Percentiles rank a stretch among this genome's conserved stretches.
Conservation (phyloP, 306 rosid species). For the Castanopsis chinensis region DNA sequence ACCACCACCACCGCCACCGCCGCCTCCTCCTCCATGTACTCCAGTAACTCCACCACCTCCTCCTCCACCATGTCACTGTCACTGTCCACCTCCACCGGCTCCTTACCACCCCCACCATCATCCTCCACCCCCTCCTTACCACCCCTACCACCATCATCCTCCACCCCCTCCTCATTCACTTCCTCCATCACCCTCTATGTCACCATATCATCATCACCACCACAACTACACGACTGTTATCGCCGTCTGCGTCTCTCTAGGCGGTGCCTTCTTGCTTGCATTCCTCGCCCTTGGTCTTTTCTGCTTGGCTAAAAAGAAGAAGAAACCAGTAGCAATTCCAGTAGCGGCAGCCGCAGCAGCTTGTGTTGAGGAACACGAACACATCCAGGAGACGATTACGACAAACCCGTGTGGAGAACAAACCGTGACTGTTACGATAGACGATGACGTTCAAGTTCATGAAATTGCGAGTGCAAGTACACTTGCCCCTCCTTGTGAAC, state of each 20-base stretch:
- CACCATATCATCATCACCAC: background rate
- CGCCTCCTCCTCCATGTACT: no score
- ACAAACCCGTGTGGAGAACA: background rate
- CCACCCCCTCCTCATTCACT: background rate
- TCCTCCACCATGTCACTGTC: no score
- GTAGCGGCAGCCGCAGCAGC: background rate
- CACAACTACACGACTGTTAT: background rate
- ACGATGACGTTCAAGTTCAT: background rate
- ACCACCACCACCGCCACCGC: no score
- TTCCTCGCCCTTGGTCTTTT: constrained; percentile 17
- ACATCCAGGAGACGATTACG: no score
- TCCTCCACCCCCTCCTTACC: no score
- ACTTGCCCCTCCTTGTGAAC: background rate
- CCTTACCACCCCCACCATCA: no score
- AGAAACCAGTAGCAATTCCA: background rate
- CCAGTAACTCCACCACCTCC: no score
- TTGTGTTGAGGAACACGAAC: constrained; percentile 4
- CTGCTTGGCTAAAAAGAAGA: constrained; percentile 18
- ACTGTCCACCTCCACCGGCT: no score
- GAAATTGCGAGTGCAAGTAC: no score
- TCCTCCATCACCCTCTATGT: background rate
- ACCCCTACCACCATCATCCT: no score
- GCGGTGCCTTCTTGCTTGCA: constrained; percentile 27
- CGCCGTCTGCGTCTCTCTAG: constrained; percentile 16
- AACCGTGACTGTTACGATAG: constrained; percentile 1